These are phyloP conservation scores for Cyberlindnera galapagoensis DNA, from an alignment of 805 yeast genomes.

Conservation along the genomic window DNA sequence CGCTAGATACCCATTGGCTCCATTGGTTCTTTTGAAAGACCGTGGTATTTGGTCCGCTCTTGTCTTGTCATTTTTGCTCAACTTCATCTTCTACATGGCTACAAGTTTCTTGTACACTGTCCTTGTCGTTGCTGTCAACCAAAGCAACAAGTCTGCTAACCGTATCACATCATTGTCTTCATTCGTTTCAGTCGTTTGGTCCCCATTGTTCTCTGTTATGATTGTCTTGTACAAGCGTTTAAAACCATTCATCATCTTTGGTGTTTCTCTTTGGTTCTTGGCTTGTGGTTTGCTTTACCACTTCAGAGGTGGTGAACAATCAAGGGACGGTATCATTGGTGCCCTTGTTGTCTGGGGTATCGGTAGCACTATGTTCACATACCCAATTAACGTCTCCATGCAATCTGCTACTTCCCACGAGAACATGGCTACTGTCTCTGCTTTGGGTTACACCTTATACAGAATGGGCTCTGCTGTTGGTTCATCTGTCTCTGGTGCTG, in stretches of 20 bases:
- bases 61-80: constrained; percentile 47
- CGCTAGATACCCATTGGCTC: constrained; percentile 59
- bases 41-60: constrained; percentile 74
- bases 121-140: constrained; percentile 55
- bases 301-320: constrained; percentile 47
- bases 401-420: constrained; percentile 59
- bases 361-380: constrained; percentile 68
- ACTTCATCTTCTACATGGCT: constrained; percentile 63
- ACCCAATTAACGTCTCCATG: constrained; percentile 58
- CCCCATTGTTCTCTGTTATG: constrained; percentile 49
- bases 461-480: constrained; percentile 66
- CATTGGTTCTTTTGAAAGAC: constrained; percentile 51
- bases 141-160: constrained; percentile 53
- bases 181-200: constrained; percentile 54
- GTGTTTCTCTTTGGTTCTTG: constrained; percentile 50
- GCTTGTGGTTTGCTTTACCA: constrained; percentile 52
- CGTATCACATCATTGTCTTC: constrained; percentile 55
- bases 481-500: constrained; percentile 57
- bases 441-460: constrained; percentile 50
- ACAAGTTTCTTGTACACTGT: constrained; percentile 65
- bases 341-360: constrained; percentile 59
- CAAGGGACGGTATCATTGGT: constrained; percentile 56
- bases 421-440: constrained; percentile 58
- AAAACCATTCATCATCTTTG: constrained; percentile 55
- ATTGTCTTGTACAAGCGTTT: constrained; percentile 41